Evolutionary conservation across 805 yeast species (phyloP).

Genomic region (Metschnikowia borealis): DNA sequence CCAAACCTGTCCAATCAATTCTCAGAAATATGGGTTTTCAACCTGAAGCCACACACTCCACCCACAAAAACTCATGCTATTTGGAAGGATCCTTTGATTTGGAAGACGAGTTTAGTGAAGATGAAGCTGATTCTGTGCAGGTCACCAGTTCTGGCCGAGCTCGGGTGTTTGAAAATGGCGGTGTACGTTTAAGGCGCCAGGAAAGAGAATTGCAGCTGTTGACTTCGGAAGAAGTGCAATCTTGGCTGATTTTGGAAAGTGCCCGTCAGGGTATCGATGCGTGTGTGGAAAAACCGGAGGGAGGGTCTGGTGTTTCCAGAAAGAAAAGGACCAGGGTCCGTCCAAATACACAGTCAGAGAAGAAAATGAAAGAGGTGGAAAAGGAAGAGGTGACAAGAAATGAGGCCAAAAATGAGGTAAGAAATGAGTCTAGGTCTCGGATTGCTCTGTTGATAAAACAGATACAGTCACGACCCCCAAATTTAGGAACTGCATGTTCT

Average conservation of each 20-base stretch:
- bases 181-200: conserved; percentile 34
- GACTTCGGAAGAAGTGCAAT: conserved; percentile 31
- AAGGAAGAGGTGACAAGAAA: too few species aligned
- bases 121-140: neutral
- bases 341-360: neutral
- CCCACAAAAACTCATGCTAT: too few species aligned
- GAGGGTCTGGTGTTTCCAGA: neutral
- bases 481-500: neutral
- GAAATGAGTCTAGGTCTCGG: conserved; percentile 3
- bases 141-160: conserved; percentile 3
- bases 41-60: too few species aligned
- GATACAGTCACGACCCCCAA: conserved; percentile 9
- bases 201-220: conserved; percentile 25
- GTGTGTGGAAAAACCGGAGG: neutral
- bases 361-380: too few species aligned
- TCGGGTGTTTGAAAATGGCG: conserved; percentile 32
- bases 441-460: conserved; percentile 23
- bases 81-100: neutral
- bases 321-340: neutral
- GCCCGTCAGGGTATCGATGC: conserved; percentile 18
- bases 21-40: too few species aligned
- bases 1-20: too few species aligned
- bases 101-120: conserved; percentile 1
- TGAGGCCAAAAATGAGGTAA: too few species aligned
- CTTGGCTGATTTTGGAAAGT: conserved; percentile 37